Conservation (phyloP, 179 eudicot species). For the Spinacia oleracea region DNA sequence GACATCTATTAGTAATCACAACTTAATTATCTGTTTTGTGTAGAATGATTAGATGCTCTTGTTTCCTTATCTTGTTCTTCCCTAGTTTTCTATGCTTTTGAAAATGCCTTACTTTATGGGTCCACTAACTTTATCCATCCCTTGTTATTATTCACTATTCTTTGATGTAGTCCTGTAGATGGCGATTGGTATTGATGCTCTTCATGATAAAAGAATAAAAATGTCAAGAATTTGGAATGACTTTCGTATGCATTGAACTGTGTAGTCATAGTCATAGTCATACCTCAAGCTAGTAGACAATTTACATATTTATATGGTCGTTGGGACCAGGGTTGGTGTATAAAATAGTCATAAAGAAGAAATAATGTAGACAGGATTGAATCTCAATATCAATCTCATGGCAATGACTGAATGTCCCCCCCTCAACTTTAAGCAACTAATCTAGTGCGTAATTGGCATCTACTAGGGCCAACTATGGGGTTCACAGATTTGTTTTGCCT, state of each 20-base stretch:
- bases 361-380: no score
- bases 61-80: slow-evolving; percentile 30
- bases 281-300: no score
- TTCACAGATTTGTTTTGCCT: no score
- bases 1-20: slow-evolving; percentile 1
- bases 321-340: no score
- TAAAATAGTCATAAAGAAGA: no score
- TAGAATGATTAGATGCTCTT: slow-evolving; percentile 23
- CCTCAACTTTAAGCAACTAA: no score
- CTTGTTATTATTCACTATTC: not conserved
- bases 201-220: not conserved
- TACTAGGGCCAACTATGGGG: no score
- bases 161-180: not conserved
- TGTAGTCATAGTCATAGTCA: not conserved
- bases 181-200: slow-evolving; percentile 10
- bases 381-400: no score
- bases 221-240: not conserved
- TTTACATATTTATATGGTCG: no score
- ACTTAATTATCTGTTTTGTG: not conserved
- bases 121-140: slow-evolving; percentile 6
- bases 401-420: no score
- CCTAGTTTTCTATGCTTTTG: not conserved
- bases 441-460: no score
- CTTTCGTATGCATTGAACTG: not conserved
- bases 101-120: slow-evolving; percentile 24